phyloP scores from a whole-genome alignment of 2,329 filamentous ascomycete species.

The Aspergillus terreus region DNA sequence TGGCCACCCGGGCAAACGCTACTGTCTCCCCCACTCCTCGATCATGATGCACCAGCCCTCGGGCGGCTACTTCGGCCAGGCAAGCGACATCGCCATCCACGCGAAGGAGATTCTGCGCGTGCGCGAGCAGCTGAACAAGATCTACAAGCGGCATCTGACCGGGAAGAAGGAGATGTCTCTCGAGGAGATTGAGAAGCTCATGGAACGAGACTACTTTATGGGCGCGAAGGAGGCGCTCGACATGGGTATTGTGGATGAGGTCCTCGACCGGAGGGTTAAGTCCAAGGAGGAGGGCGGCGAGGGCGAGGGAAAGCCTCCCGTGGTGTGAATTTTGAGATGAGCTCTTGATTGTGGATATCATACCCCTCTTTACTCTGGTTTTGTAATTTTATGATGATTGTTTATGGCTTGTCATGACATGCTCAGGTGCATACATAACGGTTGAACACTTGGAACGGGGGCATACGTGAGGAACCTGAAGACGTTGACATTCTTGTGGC shows the following conservation, averaged over 20 bases:
- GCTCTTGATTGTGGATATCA: neutral
- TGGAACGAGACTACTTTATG: conserved; percentile 97
- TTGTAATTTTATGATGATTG: conserved; percentile 9
- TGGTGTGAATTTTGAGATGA: conserved; percentile 7
- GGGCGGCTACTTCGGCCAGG: conserved; percentile 66
- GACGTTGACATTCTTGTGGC: no score
- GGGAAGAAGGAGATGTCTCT: conserved; percentile 62
- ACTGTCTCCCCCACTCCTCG: conserved; percentile 84
- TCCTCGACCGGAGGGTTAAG: conserved; percentile 54
- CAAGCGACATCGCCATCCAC: conserved; percentile 87
- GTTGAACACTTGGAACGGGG: no score
- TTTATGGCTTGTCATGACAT: neutral
- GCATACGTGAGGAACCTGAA: no score
- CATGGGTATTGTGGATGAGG: conserved; percentile 87
- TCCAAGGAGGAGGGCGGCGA: conserved; percentile 20
- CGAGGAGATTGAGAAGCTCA: conserved; percentile 84
- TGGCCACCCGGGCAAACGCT: conserved; percentile 79
- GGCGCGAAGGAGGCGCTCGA: conserved; percentile 83
- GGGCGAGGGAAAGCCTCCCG: conserved; percentile 21
- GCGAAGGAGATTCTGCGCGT: conserved; percentile 93
- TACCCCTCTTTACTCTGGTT: conserved; percentile 6
- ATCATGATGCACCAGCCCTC: conserved; percentile 98
- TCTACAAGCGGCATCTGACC: conserved; percentile 83
- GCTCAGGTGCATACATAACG: no score
- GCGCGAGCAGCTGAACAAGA: conserved; percentile 79